A percentile compares a stretch with the other conserved stretches of the same genome.
These are phyloP conservation scores for Aspergillus oerlinghausenensis DNA, from an alignment of 2,329 filamentous ascomycete species.

Conservation along the genomic window DNA sequence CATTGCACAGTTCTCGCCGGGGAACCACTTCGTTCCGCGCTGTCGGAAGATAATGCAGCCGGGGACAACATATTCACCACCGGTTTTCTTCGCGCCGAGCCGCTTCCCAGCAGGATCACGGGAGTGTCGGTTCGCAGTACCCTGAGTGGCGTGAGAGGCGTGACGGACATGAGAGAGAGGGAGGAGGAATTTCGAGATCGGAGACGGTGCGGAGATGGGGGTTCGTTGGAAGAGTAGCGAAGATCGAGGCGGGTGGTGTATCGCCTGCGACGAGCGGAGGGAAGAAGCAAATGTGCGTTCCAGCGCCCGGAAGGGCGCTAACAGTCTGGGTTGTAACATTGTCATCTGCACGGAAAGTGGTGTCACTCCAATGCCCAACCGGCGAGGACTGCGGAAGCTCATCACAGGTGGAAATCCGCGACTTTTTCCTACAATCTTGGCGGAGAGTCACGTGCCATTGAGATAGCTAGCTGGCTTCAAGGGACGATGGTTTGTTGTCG, in stretches of 20 bases:
- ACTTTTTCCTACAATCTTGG: constrained; percentile 17
- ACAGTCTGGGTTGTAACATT: constrained; percentile 43
- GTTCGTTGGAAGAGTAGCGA: constrained; percentile 25
- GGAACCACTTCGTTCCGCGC: constrained; percentile 88
- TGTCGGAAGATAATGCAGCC: constrained; percentile 99
- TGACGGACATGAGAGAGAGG: constrained; percentile 50
- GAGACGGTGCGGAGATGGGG: constrained; percentile 20
- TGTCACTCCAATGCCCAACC: constrained; percentile 1
- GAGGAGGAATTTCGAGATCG: constrained; percentile 27
- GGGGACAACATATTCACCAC: constrained; percentile 87
- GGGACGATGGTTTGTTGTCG: neutral
- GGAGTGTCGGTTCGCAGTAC: constrained; percentile 61
- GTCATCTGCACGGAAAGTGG: constrained; percentile 6
- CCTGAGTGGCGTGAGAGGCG: constrained; percentile 62
- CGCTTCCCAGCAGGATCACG: constrained; percentile 75
- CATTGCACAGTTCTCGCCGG: constrained; percentile 92
- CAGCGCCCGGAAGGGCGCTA: constrained; percentile 35
- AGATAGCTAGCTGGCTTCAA: constrained; percentile 32
- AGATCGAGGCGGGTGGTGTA: constrained; percentile 24
- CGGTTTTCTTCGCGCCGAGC: constrained; percentile 87
- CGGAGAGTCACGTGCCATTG: constrained; percentile 21
- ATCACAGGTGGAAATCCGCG: constrained; percentile 15
- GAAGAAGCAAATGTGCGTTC: constrained; percentile 33
- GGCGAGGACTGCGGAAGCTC: constrained; percentile 6
- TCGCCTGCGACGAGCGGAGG: constrained; percentile 22